These are phyloP conservation scores for Hypoxylon sp. DNA, from an alignment of 2,329 filamentous ascomycete genomes.

Conservation along the genomic window DNA sequence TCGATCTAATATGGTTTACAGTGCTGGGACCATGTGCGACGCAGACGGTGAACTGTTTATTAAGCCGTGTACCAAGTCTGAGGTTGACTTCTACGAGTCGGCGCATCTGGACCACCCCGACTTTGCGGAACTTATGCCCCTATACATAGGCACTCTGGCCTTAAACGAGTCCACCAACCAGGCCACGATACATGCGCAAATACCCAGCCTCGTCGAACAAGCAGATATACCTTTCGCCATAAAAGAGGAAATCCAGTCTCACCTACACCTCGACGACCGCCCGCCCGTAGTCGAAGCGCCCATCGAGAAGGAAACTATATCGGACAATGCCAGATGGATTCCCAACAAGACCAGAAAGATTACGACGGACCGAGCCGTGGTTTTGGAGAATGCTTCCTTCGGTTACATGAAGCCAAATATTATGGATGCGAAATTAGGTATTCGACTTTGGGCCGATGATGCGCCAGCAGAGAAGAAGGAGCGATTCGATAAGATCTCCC, in stretches of 20 bases:
- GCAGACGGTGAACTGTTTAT: constrained; percentile 86
- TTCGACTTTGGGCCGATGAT: constrained; percentile 85
- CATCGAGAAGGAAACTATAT: constrained; percentile 33
- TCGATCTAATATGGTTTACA: constrained; percentile 55
- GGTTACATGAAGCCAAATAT: constrained; percentile 90
- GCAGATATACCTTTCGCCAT: constrained; percentile 57
- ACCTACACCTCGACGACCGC: constrained; percentile 47
- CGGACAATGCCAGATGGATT: constrained; percentile 55
- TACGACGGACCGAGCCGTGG: constrained; percentile 81
- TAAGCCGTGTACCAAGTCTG: constrained; percentile 88
- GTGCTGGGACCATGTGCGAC: constrained; percentile 91
- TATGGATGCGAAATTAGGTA: constrained; percentile 91
- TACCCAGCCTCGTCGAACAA: constrained; percentile 56
- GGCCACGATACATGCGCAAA: constrained; percentile 62
- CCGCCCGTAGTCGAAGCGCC: constrained; percentile 29
- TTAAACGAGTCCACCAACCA: constrained; percentile 69
- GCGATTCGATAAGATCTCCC: constrained; percentile 70
- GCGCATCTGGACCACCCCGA: constrained; percentile 73
- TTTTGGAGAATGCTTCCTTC: constrained; percentile 84
- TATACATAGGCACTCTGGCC: constrained; percentile 82
- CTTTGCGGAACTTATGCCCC: constrained; percentile 84
- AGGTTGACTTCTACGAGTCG: constrained; percentile 91
- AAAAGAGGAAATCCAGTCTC: constrained; percentile 55
- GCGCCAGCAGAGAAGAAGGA: constrained; percentile 69
- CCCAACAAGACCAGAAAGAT: constrained; percentile 70